Evolutionary conservation across 2,329 filamentous ascomycete species (phyloP).

Genomic region (Penicillium sp.): DNA sequence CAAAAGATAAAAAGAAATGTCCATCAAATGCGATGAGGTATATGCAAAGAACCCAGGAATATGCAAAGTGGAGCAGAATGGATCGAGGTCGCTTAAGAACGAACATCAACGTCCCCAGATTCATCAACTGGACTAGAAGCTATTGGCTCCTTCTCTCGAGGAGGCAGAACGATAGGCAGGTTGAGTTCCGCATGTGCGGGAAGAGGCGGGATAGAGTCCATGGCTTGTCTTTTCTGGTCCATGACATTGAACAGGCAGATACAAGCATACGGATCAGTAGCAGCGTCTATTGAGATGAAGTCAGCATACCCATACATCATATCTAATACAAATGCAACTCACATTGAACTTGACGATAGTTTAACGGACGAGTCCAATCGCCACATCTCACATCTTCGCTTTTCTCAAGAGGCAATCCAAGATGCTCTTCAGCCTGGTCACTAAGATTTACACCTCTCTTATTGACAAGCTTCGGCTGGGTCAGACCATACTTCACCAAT

Average conservation of each 20-base stretch:
- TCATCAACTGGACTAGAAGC: not conserved
- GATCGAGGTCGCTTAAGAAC: not conserved
- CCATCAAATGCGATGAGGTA: not conserved
- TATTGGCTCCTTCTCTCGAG: slow-evolving; percentile 32
- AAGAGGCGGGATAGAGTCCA: slow-evolving; percentile 69
- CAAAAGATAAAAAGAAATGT: not conserved
- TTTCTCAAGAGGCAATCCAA: slow-evolving; percentile 76
- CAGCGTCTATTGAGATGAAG: slow-evolving; percentile 59
- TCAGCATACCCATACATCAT: not conserved
- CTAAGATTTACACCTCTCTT: slow-evolving; percentile 67
- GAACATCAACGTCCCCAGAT: slow-evolving; percentile 8
- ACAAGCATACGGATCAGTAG: slow-evolving; percentile 79
- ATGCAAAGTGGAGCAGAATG: not conserved
- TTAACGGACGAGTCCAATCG: slow-evolving; percentile 69
- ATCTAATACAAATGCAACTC: slow-evolving; percentile 40
- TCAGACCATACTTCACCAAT: slow-evolving; percentile 66
- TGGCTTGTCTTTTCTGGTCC: slow-evolving; percentile 64
- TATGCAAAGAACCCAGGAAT: not conserved
- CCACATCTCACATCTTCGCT: slow-evolving; percentile 67
- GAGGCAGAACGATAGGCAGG: slow-evolving; percentile 60
- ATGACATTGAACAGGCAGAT: slow-evolving; percentile 71
- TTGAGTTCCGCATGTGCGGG: slow-evolving; percentile 69
- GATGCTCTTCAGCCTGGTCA: slow-evolving; percentile 66
- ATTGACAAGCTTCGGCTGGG: slow-evolving; percentile 60
- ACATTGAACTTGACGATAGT: slow-evolving; percentile 67